Percentiles rank a stretch among this genome's conserved stretches.
These are phyloP conservation scores for Panellus pusillus DNA, from an alignment of 768 basidiomycete genomes.

Conservation along the genomic window DNA sequence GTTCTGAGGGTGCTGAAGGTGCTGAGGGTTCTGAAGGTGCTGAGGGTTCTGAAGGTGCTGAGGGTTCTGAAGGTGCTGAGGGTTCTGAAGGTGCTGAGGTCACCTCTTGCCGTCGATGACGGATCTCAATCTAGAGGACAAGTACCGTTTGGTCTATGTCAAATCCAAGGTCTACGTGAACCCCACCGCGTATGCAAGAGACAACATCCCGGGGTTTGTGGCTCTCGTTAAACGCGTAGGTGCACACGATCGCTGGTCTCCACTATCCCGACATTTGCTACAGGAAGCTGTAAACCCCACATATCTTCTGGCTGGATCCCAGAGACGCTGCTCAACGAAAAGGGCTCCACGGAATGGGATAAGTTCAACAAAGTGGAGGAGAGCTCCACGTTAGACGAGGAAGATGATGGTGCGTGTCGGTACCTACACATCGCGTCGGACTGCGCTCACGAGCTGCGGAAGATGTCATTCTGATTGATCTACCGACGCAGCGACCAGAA, in stretches of 20 bases:
- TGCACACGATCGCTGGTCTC: slow-evolving; percentile 21
- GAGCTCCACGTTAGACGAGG: slow-evolving; percentile 54
- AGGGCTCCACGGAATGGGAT: slow-evolving; percentile 81
- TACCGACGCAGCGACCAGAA: slow-evolving; percentile 81
- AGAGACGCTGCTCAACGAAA: slow-evolving; percentile 78
- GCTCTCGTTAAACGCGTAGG: slow-evolving; percentile 86
- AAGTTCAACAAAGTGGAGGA: slow-evolving; percentile 88
- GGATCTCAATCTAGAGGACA: slow-evolving; percentile 42
- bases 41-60: too few relatives aligned
- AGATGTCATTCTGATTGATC: slow-evolving; percentile 82
- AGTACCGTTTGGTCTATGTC: slow-evolving; percentile 77
- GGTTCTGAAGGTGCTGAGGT: too few relatives aligned
- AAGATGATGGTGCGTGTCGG: slow-evolving; percentile 63
- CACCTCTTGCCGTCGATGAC: slow-evolving; percentile 24
- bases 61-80: too few relatives aligned
- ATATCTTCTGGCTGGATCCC: slow-evolving; percentile 95
- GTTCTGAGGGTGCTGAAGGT: too few relatives aligned
- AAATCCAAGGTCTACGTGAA: slow-evolving; percentile 96
- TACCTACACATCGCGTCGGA: neutral
- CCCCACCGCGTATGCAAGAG: slow-evolving; percentile 86
- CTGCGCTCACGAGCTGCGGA: slow-evolving; percentile 1
- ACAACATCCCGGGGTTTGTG: slow-evolving; percentile 94
- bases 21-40: too few relatives aligned
- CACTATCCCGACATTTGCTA: slow-evolving; percentile 1
- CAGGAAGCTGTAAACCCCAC: slow-evolving; percentile 76